phyloP scores from a whole-genome alignment of 2,329 filamentous ascomycete genomes.

The Penicillium sp. region DNA sequence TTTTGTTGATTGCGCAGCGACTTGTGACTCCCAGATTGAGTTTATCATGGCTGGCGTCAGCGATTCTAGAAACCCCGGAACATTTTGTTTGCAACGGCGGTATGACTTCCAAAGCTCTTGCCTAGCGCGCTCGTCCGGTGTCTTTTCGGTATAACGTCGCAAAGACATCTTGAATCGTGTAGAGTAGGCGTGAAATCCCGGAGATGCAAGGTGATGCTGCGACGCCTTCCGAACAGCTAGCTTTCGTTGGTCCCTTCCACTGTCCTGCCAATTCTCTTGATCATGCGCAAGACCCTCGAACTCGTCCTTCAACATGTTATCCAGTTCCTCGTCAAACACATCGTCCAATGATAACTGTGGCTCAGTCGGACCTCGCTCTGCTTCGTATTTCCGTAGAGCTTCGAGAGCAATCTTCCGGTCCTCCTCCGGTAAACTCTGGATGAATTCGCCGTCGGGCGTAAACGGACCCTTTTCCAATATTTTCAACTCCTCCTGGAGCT shows the following conservation, averaged over 20 bases:
- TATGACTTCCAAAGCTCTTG: conserved; percentile 56
- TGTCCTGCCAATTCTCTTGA: conserved; percentile 42
- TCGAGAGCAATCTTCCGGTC: conserved; percentile 48
- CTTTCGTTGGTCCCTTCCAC: conserved; percentile 24
- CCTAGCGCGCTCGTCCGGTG: conserved; percentile 33
- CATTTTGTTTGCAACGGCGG: conserved; percentile 52
- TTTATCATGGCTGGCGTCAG: conserved; percentile 66
- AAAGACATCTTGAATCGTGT: conserved; percentile 47
- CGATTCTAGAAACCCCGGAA: conserved; percentile 54
- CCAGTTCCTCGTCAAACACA: conserved; percentile 48
- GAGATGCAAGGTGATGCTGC: conserved; percentile 40
- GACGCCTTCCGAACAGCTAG: conserved; percentile 29
- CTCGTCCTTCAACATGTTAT: conserved; percentile 45
- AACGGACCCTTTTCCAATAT: conserved; percentile 48
- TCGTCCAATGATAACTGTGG: conserved; percentile 37
- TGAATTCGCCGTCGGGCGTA: conserved; percentile 49
- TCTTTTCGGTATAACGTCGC: conserved; percentile 34
- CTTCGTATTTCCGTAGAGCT: conserved; percentile 48
- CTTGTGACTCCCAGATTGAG: conserved; percentile 66
- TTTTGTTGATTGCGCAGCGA: conserved; percentile 48
- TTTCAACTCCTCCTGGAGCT: conserved; percentile 47
- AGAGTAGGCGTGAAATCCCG: conserved; percentile 44
- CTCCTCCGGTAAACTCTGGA: conserved; percentile 46
- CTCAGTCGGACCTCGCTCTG: conserved; percentile 37
- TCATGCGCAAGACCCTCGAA: conserved; percentile 43